Conservation (phyloP, 2,329 filamentous ascomycete species). For the Nothophaeocryptopus gaeumannii region DNA sequence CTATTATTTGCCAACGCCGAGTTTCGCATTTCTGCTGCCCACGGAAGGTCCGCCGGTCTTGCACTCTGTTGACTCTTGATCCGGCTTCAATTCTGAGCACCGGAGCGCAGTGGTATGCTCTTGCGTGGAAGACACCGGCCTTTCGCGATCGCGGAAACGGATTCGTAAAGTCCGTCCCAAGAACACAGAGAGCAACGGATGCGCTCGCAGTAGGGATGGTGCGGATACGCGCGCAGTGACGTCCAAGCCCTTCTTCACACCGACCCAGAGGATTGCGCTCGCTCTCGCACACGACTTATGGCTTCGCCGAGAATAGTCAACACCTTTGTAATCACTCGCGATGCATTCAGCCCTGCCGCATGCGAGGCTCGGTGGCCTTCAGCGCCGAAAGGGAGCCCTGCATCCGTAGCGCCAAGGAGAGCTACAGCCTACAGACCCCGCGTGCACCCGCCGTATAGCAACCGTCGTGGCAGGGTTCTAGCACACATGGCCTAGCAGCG, state of each 20-base stretch:
- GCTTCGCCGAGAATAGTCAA: not conserved
- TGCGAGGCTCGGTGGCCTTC: constrained; percentile 7
- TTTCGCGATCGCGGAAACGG: constrained; percentile 4
- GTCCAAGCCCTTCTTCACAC: not conserved
- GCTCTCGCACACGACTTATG: constrained; percentile 1
- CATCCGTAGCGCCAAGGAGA: no score
- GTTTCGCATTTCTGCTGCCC: no score
- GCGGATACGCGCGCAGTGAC: not conserved
- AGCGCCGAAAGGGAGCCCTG: no score
- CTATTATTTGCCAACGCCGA: not conserved
- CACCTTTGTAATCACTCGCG: no score
- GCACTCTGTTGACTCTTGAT: no score
- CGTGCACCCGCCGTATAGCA: no score
- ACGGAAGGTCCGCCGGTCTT: no score
- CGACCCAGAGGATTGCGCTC: not conserved
- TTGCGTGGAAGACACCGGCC: not conserved
- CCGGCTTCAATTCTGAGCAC: no score
- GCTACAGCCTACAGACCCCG: no score
- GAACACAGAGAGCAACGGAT: no score
- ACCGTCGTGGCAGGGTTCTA: no score
- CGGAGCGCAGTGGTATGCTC: no score
- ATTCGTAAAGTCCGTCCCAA: constrained; percentile 2
- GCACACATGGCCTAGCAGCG: constrained; percentile 14
- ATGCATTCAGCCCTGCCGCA: not conserved
- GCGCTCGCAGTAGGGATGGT: not conserved